These are phyloP conservation scores for Leptographium lundbergii DNA, from an alignment of 2,329 filamentous ascomycete genomes.

Conservation along the genomic window DNA sequence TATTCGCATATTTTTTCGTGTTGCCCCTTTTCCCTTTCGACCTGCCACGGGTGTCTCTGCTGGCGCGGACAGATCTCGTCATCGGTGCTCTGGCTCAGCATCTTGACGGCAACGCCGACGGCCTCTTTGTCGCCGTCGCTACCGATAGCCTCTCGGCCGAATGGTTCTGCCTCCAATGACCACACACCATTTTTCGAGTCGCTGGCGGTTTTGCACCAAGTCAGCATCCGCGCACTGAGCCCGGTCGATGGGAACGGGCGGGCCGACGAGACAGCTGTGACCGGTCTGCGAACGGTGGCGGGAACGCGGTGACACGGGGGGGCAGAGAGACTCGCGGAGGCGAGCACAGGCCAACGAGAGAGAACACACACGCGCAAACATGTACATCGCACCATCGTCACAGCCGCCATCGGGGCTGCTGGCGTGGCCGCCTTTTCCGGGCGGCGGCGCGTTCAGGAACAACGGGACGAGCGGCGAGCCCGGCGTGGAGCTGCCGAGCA, in stretches of 20 bases:
- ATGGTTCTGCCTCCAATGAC: constrained; percentile 1
- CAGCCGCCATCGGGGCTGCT: constrained; percentile 6
- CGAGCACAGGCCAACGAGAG: not conserved
- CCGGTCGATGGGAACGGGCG: not conserved
- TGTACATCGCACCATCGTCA: constrained; percentile 4
- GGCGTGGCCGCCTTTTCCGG: constrained; percentile 10
- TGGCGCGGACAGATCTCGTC: not conserved
- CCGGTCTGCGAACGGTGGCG: not conserved
- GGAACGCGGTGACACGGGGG: not conserved
- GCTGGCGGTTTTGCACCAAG: constrained; percentile 1
- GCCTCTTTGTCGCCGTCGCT: not conserved
- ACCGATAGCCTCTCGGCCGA: not conserved
- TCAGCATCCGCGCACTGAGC: constrained; percentile 2
- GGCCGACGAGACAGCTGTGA: not conserved
- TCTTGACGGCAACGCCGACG: not conserved
- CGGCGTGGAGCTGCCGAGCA: constrained; percentile 36
- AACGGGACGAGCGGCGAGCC: constrained; percentile 18
- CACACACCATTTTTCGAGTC: not conserved
- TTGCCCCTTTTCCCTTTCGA: not conserved
- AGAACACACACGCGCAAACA: not conserved
- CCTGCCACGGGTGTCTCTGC: not conserved
- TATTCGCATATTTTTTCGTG: not conserved
- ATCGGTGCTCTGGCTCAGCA: not conserved
- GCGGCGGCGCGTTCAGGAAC: constrained; percentile 9
- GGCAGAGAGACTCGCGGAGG: not conserved